Evolutionary conservation across 257 asterid genomes (phyloP).

Genomic region (Euphrasia confusa): DNA sequence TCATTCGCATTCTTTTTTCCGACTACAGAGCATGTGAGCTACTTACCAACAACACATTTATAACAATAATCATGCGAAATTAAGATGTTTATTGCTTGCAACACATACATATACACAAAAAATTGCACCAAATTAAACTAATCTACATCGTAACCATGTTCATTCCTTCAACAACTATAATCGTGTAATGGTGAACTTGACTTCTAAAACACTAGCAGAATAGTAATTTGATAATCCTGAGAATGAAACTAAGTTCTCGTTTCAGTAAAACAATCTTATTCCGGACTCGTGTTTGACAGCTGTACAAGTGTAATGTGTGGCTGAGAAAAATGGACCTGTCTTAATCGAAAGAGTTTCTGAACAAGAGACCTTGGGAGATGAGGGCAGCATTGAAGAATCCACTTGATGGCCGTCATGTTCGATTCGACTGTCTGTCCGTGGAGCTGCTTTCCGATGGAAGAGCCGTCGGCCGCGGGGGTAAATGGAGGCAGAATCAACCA

Average conservation of each 20-base stretch:
- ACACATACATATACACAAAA: neutral
- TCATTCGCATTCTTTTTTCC: neutral
- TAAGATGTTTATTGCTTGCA: neutral
- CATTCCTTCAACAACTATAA: neutral
- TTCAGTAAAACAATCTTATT: neutral
- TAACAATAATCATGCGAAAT: slow-evolving; percentile 11
- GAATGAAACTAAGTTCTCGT: neutral
- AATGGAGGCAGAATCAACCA: slow-evolving; percentile 74
- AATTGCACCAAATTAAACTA: neutral
- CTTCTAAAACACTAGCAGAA: too few species aligned
- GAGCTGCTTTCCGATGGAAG: slow-evolving; percentile 45
- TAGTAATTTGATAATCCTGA: too few species aligned
- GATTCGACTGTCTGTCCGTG: slow-evolving; percentile 26
- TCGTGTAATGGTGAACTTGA: neutral
- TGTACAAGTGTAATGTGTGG: neutral
- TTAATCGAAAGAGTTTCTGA: slow-evolving; percentile 81
- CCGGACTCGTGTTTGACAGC: neutral
- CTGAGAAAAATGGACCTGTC: slow-evolving; percentile 49
- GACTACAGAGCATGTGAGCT: neutral
- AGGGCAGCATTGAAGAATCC: slow-evolving; percentile 83
- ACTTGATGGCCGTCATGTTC: slow-evolving; percentile 61
- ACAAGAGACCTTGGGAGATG: slow-evolving; percentile 77
- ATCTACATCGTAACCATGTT: neutral
- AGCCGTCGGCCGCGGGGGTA: slow-evolving; percentile 44
- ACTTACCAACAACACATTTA: too few species aligned